Conservation (phyloP, 768 basidiomycete species). For the Russula earlei region DNA sequence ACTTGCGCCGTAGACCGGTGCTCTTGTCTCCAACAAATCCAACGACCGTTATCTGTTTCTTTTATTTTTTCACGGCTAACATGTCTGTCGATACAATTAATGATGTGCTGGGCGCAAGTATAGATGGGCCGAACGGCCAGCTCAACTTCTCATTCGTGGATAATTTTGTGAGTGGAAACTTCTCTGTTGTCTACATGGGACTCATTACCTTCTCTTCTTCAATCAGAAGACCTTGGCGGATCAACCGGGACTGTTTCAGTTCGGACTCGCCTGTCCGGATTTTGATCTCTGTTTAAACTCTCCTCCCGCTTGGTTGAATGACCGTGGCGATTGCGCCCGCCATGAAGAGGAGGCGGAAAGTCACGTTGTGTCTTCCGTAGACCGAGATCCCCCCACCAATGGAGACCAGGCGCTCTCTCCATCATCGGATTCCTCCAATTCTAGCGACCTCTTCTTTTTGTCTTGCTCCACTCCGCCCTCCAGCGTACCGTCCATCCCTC, state of each 20-base stretch:
- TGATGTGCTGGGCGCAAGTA: neutral
- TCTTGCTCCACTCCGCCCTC: neutral
- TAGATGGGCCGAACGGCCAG: neutral
- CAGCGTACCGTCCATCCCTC: neutral
- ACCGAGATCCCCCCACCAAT: too few relatives aligned
- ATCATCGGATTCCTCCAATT: neutral
- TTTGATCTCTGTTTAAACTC: neutral
- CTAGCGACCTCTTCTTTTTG: neutral
- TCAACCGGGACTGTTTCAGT: neutral
- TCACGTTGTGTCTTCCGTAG: neutral
- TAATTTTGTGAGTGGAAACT: neutral
- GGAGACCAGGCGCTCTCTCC: neutral
- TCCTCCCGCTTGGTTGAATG: neutral
- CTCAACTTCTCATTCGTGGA: neutral
- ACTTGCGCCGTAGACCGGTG: slow-evolving; percentile 1
- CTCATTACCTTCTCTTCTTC: neutral
- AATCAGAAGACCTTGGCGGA: neutral
- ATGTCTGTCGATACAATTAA: neutral
- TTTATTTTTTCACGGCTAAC: neutral
- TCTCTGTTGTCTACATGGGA: too few relatives aligned
- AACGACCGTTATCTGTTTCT: neutral
- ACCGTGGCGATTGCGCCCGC: neutral
- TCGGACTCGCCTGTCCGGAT: neutral
- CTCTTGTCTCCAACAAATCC: neutral
- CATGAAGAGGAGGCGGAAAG: neutral